Percentiles rank a stretch among this genome's conserved stretches.
phyloP scores from a whole-genome alignment of 2,329 filamentous ascomycete genomes.

The Rhytidhysteron rufulum region DNA sequence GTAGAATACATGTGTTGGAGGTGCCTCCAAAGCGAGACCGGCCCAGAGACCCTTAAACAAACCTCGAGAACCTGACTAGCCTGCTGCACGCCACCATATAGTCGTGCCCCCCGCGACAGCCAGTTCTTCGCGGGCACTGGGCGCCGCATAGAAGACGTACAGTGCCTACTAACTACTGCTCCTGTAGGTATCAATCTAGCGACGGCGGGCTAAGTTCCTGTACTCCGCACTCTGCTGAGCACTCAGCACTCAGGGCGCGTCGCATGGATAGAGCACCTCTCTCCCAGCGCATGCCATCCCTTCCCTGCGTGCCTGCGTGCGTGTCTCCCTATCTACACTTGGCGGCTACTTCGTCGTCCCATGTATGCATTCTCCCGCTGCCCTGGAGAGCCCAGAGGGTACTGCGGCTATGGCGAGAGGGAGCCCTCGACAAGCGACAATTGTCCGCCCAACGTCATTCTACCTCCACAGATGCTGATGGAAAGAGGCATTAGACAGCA shows the following conservation, averaged over 20 bases:
- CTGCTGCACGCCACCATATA: slow-evolving; percentile 4
- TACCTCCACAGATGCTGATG: neutral
- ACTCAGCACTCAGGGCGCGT: slow-evolving; percentile 1
- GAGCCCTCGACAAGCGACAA: neutral
- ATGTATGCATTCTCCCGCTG: neutral
- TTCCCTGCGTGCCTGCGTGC: too few relatives aligned
- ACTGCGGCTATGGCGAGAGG: neutral
- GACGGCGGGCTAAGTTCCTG: too few relatives aligned
- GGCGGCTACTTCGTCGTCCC: neutral
- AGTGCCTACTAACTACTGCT: neutral
- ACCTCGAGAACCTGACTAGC: slow-evolving; percentile 1
- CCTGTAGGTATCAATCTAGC: too few relatives aligned
- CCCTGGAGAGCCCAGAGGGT: too few relatives aligned
- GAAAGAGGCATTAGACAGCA: neutral
- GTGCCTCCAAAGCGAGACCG: neutral
- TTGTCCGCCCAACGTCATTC: slow-evolving; percentile 1
- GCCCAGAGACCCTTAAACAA: slow-evolving; percentile 1
- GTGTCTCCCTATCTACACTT: neutral
- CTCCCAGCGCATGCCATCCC: neutral
- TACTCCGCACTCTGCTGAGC: too few relatives aligned
- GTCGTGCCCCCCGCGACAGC: neutral
- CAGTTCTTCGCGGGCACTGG: neutral
- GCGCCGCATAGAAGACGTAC: slow-evolving; percentile 9
- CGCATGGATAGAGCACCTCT: neutral
- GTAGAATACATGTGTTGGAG: slow-evolving; percentile 7